Conservation (phyloP, 208 protist species). For the Porcisia deanei region DNA sequence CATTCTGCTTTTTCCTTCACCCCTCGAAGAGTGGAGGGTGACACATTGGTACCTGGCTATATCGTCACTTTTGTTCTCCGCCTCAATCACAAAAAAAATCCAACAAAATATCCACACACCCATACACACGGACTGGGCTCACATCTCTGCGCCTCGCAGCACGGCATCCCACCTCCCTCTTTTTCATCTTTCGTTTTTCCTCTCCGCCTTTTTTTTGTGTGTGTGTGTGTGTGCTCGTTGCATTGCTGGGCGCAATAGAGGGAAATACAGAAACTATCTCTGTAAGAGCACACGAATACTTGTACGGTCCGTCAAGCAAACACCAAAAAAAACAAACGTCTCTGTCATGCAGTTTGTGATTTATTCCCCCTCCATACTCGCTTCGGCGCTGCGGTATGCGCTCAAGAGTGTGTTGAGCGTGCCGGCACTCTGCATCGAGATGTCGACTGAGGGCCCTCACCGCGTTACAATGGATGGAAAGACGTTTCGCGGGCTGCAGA, state of each 20-base stretch:
- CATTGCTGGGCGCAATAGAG: not conserved
- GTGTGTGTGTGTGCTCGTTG: conserved; percentile 2
- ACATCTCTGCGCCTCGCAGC: not conserved
- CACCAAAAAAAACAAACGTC: too few species aligned
- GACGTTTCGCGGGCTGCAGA: conserved; percentile 33
- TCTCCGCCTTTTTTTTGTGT: conserved; percentile 5
- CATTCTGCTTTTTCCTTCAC: not conserved
- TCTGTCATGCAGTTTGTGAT: conserved; percentile 32
- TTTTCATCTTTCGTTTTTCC: not conserved
- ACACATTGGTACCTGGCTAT: too few species aligned
- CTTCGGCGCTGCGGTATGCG: conserved; percentile 34
- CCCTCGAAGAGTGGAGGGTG: not conserved
- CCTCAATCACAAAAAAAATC: too few species aligned
- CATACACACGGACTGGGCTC: not conserved
- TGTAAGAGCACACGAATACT: too few species aligned
- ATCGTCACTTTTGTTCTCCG: too few species aligned
- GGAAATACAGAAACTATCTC: too few species aligned
- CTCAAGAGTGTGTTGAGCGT: conserved; percentile 28
- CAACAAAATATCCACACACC: too few species aligned
- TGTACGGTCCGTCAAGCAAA: too few species aligned
- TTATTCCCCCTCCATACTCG: conserved; percentile 30
- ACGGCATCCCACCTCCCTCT: not conserved
- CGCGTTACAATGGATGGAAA: conserved; percentile 26
- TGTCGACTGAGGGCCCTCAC: conserved; percentile 24
- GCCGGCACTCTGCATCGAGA: conserved; percentile 12